A percentile compares a stretch with the other conserved stretches of the same genome.
phyloP scores from a whole-genome alignment of 1,139 yeast genomes.

The Nakaseomyces kungkrabaensis region DNA sequence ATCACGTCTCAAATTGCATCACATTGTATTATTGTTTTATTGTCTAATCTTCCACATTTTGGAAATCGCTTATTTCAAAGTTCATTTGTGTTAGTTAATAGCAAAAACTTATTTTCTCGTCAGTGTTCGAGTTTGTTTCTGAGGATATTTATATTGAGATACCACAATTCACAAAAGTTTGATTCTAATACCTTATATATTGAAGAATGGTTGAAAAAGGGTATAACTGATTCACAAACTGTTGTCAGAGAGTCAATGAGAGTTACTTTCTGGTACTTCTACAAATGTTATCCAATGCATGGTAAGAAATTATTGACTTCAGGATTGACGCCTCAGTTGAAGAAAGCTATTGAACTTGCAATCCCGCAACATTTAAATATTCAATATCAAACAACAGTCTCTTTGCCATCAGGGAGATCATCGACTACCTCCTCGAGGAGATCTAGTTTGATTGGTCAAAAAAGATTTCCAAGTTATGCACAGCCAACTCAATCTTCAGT shows the following conservation, averaged over 20 bases:
- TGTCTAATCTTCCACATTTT: slow-evolving; percentile 43
- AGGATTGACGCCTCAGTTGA: slow-evolving; percentile 33
- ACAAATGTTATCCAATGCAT: slow-evolving; percentile 38
- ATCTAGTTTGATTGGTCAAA: slow-evolving; percentile 11
- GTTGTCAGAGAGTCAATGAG: slow-evolving; percentile 70
- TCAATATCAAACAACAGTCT: slow-evolving; percentile 12
- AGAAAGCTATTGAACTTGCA: slow-evolving; percentile 46
- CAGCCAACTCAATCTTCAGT: slow-evolving; percentile 26
- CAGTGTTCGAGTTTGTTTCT: slow-evolving; percentile 64
- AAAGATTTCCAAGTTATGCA: slow-evolving; percentile 27
- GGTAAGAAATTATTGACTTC: slow-evolving; percentile 35
- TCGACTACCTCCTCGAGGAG: slow-evolving; percentile 10
- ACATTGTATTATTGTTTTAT: slow-evolving; percentile 47
- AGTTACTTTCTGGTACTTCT: slow-evolving; percentile 61
- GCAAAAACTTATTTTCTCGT: slow-evolving; percentile 64
- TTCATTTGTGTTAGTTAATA: slow-evolving; percentile 46
- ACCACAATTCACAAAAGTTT: slow-evolving; percentile 31
- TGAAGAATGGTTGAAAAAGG: slow-evolving; percentile 45
- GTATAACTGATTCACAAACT: slow-evolving; percentile 74
- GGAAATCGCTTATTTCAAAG: slow-evolving; percentile 44
- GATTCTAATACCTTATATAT: slow-evolving; percentile 37
- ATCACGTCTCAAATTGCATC: slow-evolving; percentile 72
- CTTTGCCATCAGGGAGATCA: slow-evolving; percentile 7
- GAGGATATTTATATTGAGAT: slow-evolving; percentile 47
- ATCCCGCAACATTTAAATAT: slow-evolving; percentile 35